Conservation (phyloP, 441 rosid genomes). For the Adansonia rubrostipa region DNA sequence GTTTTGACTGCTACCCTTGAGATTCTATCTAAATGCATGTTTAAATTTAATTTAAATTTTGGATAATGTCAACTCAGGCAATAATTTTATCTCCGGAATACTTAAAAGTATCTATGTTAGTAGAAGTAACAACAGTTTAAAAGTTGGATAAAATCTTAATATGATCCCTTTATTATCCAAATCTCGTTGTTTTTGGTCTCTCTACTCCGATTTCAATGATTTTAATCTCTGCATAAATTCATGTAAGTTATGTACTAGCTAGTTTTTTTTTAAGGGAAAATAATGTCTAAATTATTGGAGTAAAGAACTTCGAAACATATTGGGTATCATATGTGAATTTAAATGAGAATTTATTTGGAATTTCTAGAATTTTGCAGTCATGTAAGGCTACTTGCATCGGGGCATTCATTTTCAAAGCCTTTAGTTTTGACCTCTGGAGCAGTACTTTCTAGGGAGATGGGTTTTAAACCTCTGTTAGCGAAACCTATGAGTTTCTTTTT, state of each 20-base stretch:
- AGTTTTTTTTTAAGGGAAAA: not conserved
- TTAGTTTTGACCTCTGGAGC: not conserved
- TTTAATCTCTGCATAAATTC: too few species aligned
- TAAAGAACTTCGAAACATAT: not conserved
- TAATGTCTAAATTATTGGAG: not conserved
- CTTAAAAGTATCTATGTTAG: not conserved
- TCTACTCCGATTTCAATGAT: too few species aligned
- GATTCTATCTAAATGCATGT: not conserved
- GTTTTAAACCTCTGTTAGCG: not conserved
- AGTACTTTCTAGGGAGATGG: slow-evolving; percentile 24
- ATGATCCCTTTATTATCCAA: too few species aligned
- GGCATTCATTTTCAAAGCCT: slow-evolving; percentile 21
- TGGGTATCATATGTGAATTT: not conserved
- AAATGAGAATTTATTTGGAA: not conserved
- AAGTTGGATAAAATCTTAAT: too few species aligned
- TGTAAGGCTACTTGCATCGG: not conserved
- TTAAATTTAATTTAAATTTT: not conserved
- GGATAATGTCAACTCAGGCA: not conserved
- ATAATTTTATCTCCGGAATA: not conserved
- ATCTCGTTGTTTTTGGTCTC: too few species aligned
- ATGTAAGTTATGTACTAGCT: not conserved
- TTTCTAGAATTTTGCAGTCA: not conserved
- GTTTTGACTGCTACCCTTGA: not conserved
- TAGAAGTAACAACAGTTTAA: too few species aligned
- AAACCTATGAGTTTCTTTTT: not conserved